These are phyloP conservation scores for Echites panduratus DNA, from an alignment of 257 asterid genomes.

Conservation along the genomic window DNA sequence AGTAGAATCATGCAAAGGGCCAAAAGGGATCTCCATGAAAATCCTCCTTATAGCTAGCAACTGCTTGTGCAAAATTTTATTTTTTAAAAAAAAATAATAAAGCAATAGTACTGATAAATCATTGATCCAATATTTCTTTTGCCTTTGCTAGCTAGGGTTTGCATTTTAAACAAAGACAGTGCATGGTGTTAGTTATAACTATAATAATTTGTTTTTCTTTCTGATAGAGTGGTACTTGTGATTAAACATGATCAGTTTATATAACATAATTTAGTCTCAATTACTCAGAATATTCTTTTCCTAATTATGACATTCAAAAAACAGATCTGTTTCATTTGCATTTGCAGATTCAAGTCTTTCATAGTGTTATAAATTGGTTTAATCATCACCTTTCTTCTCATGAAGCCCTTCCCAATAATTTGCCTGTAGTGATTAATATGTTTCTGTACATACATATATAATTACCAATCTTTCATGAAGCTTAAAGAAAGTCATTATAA, in stretches of 20 bases:
- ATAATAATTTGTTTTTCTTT: not conserved
- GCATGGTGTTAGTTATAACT: constrained; percentile 8
- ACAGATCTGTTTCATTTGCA: not conserved
- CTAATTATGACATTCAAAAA: not conserved
- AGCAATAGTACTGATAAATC: constrained; percentile 11
- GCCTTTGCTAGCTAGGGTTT: constrained; percentile 13
- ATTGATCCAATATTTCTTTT: not conserved
- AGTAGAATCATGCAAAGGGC: constrained; percentile 39
- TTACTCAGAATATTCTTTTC: not conserved
- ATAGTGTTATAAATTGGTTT: not conserved
- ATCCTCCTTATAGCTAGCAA: constrained; percentile 25
- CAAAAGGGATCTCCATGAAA: constrained; percentile 42
- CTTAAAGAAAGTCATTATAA: constrained; percentile 7
- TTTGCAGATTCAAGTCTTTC: not conserved
- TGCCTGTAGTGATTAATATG: not conserved
- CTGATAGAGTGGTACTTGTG: not conserved
- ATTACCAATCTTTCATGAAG: not conserved
- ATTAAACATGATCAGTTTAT: too few species aligned
- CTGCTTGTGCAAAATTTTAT: too few species aligned
- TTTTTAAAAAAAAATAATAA: constrained; percentile 15
- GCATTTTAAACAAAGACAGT: not conserved
- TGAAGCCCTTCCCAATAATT: not conserved
- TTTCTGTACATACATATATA: not conserved
- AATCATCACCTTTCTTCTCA: not conserved
- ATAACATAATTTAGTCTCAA: not conserved